Evolutionary conservation across 192 early-diverging fungal species (phyloP).

Genomic region (Gryganskiella cystojenkinii): DNA sequence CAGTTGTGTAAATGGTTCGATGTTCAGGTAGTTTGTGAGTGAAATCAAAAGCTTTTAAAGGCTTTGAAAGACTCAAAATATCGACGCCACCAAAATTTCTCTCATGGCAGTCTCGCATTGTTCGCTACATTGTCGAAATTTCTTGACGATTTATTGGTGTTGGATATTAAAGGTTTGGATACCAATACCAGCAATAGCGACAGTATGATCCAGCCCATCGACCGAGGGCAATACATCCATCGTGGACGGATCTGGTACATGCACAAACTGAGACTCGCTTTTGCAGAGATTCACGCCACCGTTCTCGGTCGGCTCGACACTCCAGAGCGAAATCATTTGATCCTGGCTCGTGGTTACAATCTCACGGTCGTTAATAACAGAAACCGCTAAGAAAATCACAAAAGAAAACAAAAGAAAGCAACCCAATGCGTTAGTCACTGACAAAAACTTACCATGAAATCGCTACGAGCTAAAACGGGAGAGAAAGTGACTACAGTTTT

Average conservation of each 20-base stretch:
- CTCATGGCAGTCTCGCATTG: background rate
- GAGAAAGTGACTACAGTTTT: no score
- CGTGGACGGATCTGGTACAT: conserved; percentile 75
- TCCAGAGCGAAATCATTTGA: conserved; percentile 75
- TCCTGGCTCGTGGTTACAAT: conserved; percentile 72
- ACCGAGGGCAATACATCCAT: conserved; percentile 53
- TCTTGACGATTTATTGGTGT: background rate
- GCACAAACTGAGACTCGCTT: conserved; percentile 59
- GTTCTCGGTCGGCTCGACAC: conserved; percentile 20
- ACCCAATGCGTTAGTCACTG: no score
- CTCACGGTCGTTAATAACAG: conserved; percentile 39
- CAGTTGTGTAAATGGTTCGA: no score
- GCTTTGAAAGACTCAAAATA: no score
- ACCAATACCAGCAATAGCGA: conserved; percentile 69
- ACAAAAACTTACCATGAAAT: background rate
- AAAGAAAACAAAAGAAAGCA: background rate
- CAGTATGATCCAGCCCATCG: conserved; percentile 16
- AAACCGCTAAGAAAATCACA: conserved; percentile 51
- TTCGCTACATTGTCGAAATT: background rate
- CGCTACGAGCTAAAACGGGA: no score
- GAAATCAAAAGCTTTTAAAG: no score
- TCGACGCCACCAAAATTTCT: background rate
- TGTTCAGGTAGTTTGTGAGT: no score
- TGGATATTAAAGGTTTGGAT: conserved; percentile 59
- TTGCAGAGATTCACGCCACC: conserved; percentile 14